These are phyloP conservation scores for Brassica carinata DNA, from an alignment of 345 rosid species.

Conservation along the genomic window DNA sequence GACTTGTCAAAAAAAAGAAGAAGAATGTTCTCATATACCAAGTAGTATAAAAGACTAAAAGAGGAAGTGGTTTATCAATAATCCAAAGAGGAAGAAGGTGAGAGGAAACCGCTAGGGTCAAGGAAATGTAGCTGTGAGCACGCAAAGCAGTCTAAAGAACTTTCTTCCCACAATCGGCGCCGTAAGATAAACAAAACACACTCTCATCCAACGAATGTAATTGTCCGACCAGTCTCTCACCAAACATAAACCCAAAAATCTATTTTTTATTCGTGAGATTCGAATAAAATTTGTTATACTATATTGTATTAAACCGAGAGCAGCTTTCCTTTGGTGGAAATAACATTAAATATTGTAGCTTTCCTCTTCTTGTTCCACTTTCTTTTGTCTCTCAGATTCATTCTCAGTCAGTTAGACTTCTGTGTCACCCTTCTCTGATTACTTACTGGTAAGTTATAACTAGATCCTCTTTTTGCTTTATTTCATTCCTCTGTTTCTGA, in stretches of 20 bases:
- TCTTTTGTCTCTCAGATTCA: slow-evolving; percentile 23
- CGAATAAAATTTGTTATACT: neutral
- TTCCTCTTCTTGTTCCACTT: slow-evolving; percentile 15
- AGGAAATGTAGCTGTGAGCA: slow-evolving; percentile 29
- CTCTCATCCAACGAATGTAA: slow-evolving; percentile 29
- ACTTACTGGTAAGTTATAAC: slow-evolving; percentile 14
- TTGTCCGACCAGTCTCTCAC: slow-evolving; percentile 20
- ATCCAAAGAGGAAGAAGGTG: slow-evolving; percentile 22
- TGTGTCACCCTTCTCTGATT: slow-evolving; percentile 2
- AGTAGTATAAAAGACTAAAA: neutral
- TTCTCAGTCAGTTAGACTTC: neutral
- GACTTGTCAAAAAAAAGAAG: neutral
- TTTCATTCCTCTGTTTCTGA: slow-evolving; percentile 3
- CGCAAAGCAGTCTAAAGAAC: neutral
- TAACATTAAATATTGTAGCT: slow-evolving; percentile 19
- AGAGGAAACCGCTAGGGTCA: slow-evolving; percentile 16
- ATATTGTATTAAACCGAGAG: neutral
- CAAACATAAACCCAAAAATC: neutral
- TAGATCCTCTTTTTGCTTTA: slow-evolving; percentile 25
- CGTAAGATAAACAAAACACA: neutral
- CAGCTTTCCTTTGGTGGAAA: slow-evolving; percentile 10
- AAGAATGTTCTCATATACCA: neutral
- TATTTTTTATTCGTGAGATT: neutral
- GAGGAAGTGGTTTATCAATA: neutral
- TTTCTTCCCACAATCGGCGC: slow-evolving; percentile 20